Evolutionary conservation across 2,329 filamentous ascomycete genomes (phyloP), one percentile per base, ranked within the genome.

Genomic region (Onygena corvina): DNA sequence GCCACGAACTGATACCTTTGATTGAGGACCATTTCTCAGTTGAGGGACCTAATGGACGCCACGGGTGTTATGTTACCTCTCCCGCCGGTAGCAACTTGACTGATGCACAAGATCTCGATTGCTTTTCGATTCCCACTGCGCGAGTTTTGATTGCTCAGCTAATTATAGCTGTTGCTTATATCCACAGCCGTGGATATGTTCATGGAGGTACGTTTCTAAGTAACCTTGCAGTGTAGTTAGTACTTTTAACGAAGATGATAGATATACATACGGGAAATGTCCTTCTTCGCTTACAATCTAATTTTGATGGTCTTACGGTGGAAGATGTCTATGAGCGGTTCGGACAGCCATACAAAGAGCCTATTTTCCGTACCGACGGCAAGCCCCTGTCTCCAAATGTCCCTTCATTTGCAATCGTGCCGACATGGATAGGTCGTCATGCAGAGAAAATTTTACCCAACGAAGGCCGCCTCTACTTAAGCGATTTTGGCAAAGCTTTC

Each of bases 401-500:
- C 23, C 57, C 59, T 11, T 6, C 35, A 12, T 48, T 51, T 21
- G 59, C 54, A 42, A 53, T 57, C 1, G 18, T 48, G 18, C 50
- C 53, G 4, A 50, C 51, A 11, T 50, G 27, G 50, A 55, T 62
- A 40, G 57, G 58, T 2, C 59, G 60, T 49, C 30, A 55, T 1
- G 60, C 60, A 33, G 9, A 55, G 21, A 51, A 59, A 1, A 59
- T 63, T 29, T 49, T 51, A 1, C 42, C 62, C 7, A 33, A 47
- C 1, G 61, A 65, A 42, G 54, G 56, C 1, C 48, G 52, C 2
- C 47, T 65, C 3, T 33, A 63, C n/a, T 59, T 64, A 12, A 50
- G 52, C 48, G 61, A 64, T 49, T 64, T 63, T 56, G 61, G 61
- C 8, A 60, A 64, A 46, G 57, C 61, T 12, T 64, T 63, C 50